phyloP scores from a whole-genome alignment of 768 basidiomycete genomes.

The Mycena amicta region DNA sequence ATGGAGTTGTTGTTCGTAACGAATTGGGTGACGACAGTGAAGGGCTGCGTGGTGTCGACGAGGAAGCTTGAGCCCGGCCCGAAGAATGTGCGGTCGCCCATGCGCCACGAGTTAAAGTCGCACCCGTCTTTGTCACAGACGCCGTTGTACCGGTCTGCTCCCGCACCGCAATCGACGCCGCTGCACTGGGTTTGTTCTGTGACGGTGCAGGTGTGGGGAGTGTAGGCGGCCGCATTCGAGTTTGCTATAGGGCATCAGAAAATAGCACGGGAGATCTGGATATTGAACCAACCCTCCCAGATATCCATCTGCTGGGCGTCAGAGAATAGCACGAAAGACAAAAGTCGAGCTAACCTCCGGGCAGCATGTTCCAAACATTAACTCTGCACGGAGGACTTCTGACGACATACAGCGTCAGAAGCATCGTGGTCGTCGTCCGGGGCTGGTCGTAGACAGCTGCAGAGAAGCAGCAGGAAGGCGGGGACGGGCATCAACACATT shows the following conservation, averaged over 20 bases:
- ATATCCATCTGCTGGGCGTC: too few relatives aligned
- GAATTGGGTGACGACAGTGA: slow-evolving; percentile 66
- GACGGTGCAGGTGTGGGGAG: slow-evolving; percentile 52
- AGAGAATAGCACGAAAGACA: too few relatives aligned
- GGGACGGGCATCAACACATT: too few relatives aligned
- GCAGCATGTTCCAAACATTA: slow-evolving; percentile 53
- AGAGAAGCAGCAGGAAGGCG: too few relatives aligned
- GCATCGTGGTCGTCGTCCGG: too few relatives aligned
- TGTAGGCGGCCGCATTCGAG: slow-evolving; percentile 51
- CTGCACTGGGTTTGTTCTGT: slow-evolving; percentile 44
- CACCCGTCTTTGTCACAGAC: slow-evolving; percentile 60
- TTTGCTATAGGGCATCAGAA: slow-evolving; percentile 35
- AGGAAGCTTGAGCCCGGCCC: slow-evolving; percentile 41
- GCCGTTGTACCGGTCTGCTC: slow-evolving; percentile 37
- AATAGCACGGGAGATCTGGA: background rate
- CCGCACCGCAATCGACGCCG: slow-evolving; percentile 40
- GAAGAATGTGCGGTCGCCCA: slow-evolving; percentile 49
- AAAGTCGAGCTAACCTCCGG: too few relatives aligned
- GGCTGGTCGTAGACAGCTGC: too few relatives aligned
- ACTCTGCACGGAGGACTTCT: too few relatives aligned
- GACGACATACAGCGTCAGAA: too few relatives aligned
- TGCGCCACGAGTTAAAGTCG: slow-evolving; percentile 64
- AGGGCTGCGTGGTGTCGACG: slow-evolving; percentile 51
- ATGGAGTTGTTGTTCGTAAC: slow-evolving; percentile 47
- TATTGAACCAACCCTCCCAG: slow-evolving; percentile 45